A percentile compares a stretch with the other conserved stretches of the same genome.
Evolutionary conservation across 108 stramenopile genomes (phyloP).

Genomic region (Skeletonema marinoi): DNA sequence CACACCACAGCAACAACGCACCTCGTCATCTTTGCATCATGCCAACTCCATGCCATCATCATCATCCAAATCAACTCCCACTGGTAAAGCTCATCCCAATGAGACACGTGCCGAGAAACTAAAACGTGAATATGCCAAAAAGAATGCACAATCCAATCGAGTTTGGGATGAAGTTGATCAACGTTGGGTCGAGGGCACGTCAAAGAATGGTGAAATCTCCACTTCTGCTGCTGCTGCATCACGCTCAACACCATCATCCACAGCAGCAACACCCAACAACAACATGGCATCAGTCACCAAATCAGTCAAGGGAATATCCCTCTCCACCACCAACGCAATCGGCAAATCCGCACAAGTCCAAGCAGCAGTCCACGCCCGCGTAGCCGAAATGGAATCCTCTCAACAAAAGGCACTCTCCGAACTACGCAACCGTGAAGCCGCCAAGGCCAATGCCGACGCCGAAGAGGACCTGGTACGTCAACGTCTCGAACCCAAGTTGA

Average conservation of each 20-base stretch:
- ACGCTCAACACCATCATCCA: background rate
- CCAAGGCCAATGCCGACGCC: constrained; percentile 63
- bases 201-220: constrained; percentile 38
- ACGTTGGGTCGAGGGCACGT: constrained; percentile 67
- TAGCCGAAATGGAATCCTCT: constrained; percentile 74
- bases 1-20: constrained; percentile 46
- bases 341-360: constrained; percentile 75
- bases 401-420: constrained; percentile 77
- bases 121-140: constrained; percentile 74
- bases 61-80: constrained; percentile 38
- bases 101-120: constrained; percentile 79
- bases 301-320: constrained; percentile 66
- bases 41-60: constrained; percentile 53
- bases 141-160: constrained; percentile 60
- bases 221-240: background rate
- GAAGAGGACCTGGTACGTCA: constrained; percentile 78
- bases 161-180: constrained; percentile 92
- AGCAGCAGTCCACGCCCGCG: constrained; percentile 69
- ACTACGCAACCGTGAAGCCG: constrained; percentile 67
- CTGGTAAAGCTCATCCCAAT: constrained; percentile 48
- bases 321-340: constrained; percentile 67
- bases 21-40: constrained; percentile 48
- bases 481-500: constrained; percentile 82
- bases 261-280: constrained; percentile 9
- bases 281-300: constrained; percentile 12